Percentiles rank a stretch among this genome's conserved stretches.
Evolutionary conservation across 495 filamentous ascomycete species (phyloP).

Genomic region (Ascodesmis nigricans): DNA sequence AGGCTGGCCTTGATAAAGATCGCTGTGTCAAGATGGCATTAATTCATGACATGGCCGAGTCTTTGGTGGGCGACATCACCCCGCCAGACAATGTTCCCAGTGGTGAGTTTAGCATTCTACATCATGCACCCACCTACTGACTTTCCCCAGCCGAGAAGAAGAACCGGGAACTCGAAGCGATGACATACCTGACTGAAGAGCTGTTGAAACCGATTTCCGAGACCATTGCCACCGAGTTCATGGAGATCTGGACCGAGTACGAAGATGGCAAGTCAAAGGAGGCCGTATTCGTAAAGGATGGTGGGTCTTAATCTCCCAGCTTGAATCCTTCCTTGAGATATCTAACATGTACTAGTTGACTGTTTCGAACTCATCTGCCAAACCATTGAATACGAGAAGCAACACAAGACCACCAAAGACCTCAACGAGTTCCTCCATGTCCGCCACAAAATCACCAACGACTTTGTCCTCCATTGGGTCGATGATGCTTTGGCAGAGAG

Average conservation of each 20-base stretch:
- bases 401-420: constrained; percentile 38
- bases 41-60: constrained; percentile 93
- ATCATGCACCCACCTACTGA: constrained; percentile 1
- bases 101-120: constrained; percentile 9
- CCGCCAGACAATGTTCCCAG: constrained; percentile 53
- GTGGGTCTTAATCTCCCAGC: constrained; percentile 3
- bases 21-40: constrained; percentile 85
- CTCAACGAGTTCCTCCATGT: constrained; percentile 69
- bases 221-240: constrained; percentile 40
- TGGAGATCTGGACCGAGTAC: constrained; percentile 75
- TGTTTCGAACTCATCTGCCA: constrained; percentile 87
- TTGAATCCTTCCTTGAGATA: neutral
- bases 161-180: constrained; percentile 61
- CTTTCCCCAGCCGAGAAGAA: constrained; percentile 42
- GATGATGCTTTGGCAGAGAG: constrained; percentile 55
- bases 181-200: constrained; percentile 59
- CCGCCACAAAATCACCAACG: constrained; percentile 42
- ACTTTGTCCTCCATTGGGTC: constrained; percentile 62
- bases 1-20: constrained; percentile 53
- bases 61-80: constrained; percentile 86
- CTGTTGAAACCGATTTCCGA: constrained; percentile 56
- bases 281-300: constrained; percentile 74
- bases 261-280: constrained; percentile 67
- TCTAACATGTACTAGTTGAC: constrained; percentile 33
- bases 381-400: constrained; percentile 90